These are phyloP conservation scores for Linum trigynum DNA, from an alignment of 345 rosid species.

Conservation along the genomic window DNA sequence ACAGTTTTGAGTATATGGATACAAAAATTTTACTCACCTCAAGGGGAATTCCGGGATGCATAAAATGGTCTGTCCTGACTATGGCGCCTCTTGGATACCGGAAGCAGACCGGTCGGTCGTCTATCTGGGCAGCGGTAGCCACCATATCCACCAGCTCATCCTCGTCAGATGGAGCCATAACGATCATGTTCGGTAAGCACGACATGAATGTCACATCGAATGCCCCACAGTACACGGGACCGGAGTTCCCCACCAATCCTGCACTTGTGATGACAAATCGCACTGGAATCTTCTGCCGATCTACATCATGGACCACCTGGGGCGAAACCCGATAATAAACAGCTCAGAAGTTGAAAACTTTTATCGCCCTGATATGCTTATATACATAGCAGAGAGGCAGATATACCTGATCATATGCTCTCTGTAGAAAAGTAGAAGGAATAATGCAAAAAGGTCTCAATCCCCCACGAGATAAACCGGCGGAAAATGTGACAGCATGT, in stretches of 20 bases:
- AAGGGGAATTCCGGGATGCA: conserved; percentile 46
- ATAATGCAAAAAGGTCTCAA: conserved; percentile 89
- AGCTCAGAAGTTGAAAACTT: background rate
- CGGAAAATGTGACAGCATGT: conserved; percentile 93
- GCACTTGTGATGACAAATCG: conserved; percentile 84
- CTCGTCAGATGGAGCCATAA: conserved; percentile 92
- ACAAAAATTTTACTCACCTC: conserved; percentile 29
- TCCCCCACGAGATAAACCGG: conserved; percentile 86
- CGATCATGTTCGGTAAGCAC: conserved; percentile 91
- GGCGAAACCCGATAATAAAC: conserved; percentile 9
- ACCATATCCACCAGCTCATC: conserved; percentile 85
- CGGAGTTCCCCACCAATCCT: conserved; percentile 86
- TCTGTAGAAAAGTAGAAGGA: conserved; percentile 78
- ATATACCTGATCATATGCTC: conserved; percentile 90
- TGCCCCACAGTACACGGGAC: conserved; percentile 76
- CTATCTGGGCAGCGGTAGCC: conserved; percentile 58
- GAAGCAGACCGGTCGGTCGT: conserved; percentile 81
- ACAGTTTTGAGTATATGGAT: too few relatives aligned
- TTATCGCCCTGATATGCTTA: conserved; percentile 1
- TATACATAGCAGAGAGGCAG: conserved; percentile 13
- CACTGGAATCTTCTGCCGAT: conserved; percentile 74
- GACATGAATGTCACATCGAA: conserved; percentile 92
- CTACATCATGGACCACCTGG: conserved; percentile 88
- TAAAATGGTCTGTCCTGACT: conserved; percentile 35
- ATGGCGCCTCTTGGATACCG: conserved; percentile 81